Evolutionary conservation across 306 rosid genomes (phyloP).

Genomic region (Vigna radiata): DNA sequence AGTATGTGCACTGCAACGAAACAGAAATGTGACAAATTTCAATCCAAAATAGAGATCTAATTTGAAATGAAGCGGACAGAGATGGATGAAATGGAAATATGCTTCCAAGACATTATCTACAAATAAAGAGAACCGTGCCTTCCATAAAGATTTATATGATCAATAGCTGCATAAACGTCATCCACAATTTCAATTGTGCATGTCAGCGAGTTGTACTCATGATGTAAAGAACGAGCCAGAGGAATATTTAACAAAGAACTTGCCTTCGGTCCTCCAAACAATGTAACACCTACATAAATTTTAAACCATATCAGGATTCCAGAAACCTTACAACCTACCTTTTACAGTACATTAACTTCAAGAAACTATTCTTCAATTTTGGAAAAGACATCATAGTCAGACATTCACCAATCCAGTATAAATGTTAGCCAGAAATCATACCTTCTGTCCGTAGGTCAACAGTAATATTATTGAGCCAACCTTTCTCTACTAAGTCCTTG

Average conservation of each 20-base stretch:
- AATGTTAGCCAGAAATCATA: slow-evolving; percentile 43
- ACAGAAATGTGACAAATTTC: slow-evolving; percentile 31
- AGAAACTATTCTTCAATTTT: not conserved
- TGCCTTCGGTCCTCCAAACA: slow-evolving; percentile 91
- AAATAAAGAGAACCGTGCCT: slow-evolving; percentile 63
- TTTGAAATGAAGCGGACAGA: slow-evolving; percentile 2
- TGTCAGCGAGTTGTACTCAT: slow-evolving; percentile 86
- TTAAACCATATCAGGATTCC: slow-evolving; percentile 6
- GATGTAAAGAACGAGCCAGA: slow-evolving; percentile 74
- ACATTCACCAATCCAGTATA: slow-evolving; percentile 3
- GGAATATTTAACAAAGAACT: slow-evolving; percentile 73
- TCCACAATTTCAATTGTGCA: slow-evolving; percentile 92
- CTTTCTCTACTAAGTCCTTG: slow-evolving; percentile 62
- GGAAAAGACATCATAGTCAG: not conserved
- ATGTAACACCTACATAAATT: slow-evolving; percentile 68
- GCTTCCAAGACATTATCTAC: slow-evolving; percentile 37
- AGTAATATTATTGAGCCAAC: slow-evolving; percentile 64
- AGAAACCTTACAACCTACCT: slow-evolving; percentile 28
- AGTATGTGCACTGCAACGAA: slow-evolving; percentile 87
- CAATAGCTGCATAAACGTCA: slow-evolving; percentile 79
- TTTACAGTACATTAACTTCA: slow-evolving; percentile 4
- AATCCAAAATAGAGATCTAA: not conserved
- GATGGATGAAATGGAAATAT: slow-evolving; percentile 36
- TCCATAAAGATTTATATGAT: slow-evolving; percentile 86
- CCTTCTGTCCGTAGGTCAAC: slow-evolving; percentile 81